A percentile compares a stretch with the other conserved stretches of the same genome.
These are phyloP conservation scores for Diaporthe batatas DNA, from an alignment of 2,329 filamentous ascomycete species.

Conservation along the genomic window DNA sequence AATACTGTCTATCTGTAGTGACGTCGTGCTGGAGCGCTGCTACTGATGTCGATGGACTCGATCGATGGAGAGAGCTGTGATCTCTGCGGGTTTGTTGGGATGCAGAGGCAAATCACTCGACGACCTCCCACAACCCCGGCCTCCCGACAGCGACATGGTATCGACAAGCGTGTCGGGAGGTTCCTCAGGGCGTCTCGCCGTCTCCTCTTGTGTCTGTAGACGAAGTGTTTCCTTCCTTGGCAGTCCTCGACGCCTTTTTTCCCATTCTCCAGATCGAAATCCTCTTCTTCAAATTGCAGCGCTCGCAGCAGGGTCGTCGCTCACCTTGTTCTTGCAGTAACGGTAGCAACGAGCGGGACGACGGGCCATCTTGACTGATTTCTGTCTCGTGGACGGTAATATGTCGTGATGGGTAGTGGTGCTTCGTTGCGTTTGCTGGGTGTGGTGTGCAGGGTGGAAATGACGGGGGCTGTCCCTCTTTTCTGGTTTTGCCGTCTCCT, in stretches of 20 bases:
- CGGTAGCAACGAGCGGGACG: constrained; percentile 99
- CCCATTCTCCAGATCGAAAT: neutral
- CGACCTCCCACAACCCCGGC: neutral
- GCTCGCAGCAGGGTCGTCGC: constrained; percentile 51
- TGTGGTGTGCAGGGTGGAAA: constrained; percentile 47
- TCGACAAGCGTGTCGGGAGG: neutral
- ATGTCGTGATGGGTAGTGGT: constrained; percentile 52
- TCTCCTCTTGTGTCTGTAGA: neutral
- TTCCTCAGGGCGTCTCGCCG: neutral
- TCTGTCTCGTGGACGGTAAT: constrained; percentile 60
- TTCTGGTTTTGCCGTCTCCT: constrained; percentile 47
- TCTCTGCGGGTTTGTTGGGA: constrained; percentile 18
- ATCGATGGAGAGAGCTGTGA: neutral
- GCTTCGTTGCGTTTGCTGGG: constrained; percentile 57
- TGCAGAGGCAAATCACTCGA: constrained; percentile 6
- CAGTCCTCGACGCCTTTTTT: neutral
- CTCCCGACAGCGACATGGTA: neutral
- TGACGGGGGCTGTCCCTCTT: constrained; percentile 46
- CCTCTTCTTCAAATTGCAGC: constrained; percentile 12
- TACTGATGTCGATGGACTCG: neutral
- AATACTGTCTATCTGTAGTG: constrained; percentile 25
- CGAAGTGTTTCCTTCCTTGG: neutral
- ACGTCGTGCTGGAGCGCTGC: constrained; percentile 7
- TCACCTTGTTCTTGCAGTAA: constrained; percentile 99
- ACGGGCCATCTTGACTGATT: constrained; percentile 95